Base-by-base conservation (phyloP, 768 basidiomycete genomes). In the Pleurotus giganteus region DNA sequence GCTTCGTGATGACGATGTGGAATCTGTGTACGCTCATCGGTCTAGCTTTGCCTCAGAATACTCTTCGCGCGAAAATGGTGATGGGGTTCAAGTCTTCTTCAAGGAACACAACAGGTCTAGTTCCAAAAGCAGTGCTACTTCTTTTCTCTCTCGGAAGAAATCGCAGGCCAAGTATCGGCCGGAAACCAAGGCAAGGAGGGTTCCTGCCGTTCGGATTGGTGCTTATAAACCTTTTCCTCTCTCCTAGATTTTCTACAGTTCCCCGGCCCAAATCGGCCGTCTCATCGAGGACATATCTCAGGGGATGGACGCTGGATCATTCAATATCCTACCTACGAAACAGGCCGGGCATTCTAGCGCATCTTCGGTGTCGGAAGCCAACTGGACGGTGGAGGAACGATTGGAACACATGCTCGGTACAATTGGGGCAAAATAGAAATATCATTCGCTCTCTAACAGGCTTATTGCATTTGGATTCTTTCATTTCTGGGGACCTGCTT, bases 211-310 rank as follows among this genome's bases (percentile, higher is more conserved):
- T 59, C 58, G 55, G 37, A 54, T 32, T 54, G 47, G 61, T 63
- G 64, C 70, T 65, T 72, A 63, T 66, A 62, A 32, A 17, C 39
- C 19, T 17, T 7, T 54, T 59, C 45, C 52, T 36, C 62, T 39
- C 55, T 57, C 59, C 15, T 66, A 90, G 88, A 82, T 89, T 57
- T 88, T 85, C 69, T 86, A 85, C 68, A 87, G 86, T 61, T 83
- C 89, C 15, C 77, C 87, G 21, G 81, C 84, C 37, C 86, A 91
- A 58, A 92, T 94, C 66, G 89, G 88, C 39, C 88, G 85, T 60
- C 77, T 94, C 56, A 91, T 94, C 55, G 91, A 94, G 65, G 83
- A 73, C 62, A 82, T 94, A 65, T 91, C 91, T 44, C 85, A 85
- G 66, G 87, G 85, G 28, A 83, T 84, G 74, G 91, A 94, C 59